Evolutionary conservation across 2,329 filamentous ascomycete species (phyloP).

Genomic region (Sarocladium strictum): DNA sequence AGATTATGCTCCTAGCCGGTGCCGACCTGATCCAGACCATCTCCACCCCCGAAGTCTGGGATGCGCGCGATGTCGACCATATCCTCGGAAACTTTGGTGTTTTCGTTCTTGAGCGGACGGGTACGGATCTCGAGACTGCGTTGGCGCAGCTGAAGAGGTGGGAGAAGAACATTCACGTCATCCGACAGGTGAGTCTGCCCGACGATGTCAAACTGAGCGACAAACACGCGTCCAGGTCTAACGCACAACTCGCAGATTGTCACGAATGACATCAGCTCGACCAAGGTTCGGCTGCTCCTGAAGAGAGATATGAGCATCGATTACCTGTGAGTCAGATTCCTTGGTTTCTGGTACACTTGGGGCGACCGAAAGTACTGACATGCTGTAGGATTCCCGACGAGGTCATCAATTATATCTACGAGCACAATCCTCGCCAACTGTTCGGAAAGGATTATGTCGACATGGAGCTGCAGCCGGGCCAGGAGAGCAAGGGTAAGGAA

Average conservation of each 20-base stretch:
- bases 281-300: constrained; percentile 75
- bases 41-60: constrained; percentile 73
- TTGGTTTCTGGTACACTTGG: neutral
- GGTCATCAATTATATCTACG: constrained; percentile 68
- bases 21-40: constrained; percentile 70
- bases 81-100: constrained; percentile 79
- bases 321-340: constrained; percentile 42
- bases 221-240: constrained; percentile 10
- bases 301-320: constrained; percentile 77
- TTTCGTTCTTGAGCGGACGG: constrained; percentile 81
- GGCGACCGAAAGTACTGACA: constrained; percentile 1
- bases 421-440: constrained; percentile 44
- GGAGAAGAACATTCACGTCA: constrained; percentile 81
- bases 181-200: constrained; percentile 43
- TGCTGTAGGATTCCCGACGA: constrained; percentile 50
- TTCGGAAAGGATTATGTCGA: too few relatives aligned
- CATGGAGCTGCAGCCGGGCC: constrained; percentile 4
- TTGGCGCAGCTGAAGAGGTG: constrained; percentile 75
- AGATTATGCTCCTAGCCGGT: constrained; percentile 77
- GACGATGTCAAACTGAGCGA: neutral
- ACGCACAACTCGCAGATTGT: constrained; percentile 48
- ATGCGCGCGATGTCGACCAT: constrained; percentile 75
- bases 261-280: constrained; percentile 80
- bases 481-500: constrained; percentile 10
- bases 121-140: constrained; percentile 84